A percentile compares a stretch with the other conserved stretches of the same genome.
phyloP scores from a whole-genome alignment of 495 filamentous ascomycete genomes.

The Aspergillus leporis region DNA sequence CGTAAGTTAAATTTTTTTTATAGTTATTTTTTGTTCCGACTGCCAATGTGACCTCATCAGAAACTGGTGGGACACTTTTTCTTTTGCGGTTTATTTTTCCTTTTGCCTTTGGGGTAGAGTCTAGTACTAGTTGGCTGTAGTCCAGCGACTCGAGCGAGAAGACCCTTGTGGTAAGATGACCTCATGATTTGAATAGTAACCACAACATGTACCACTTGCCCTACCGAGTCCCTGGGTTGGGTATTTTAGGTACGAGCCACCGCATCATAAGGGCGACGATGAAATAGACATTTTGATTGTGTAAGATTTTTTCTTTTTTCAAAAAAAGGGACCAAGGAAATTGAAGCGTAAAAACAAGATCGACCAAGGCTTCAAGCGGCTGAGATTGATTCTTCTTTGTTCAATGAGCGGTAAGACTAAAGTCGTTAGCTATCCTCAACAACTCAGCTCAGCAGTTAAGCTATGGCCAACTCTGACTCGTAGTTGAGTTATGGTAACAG shows the following conservation, averaged over 20 bases:
- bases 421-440: conserved; percentile 6
- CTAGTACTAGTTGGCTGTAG: conserved; percentile 1
- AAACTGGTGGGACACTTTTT: not conserved
- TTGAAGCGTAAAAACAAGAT: not conserved
- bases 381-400: not conserved
- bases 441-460: conserved; percentile 5
- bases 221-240: not conserved
- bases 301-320: too few relatives aligned
- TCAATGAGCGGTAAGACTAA: not conserved
- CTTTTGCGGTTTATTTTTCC: not conserved
- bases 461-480: conserved; percentile 1
- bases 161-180: conserved; percentile 4
- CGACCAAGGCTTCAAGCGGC: not conserved
- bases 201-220: not conserved
- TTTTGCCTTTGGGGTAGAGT: not conserved
- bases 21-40: not conserved
- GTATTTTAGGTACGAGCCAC: not conserved
- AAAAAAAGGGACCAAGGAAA: not conserved
- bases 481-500: conserved; percentile 32
- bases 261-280: not conserved
- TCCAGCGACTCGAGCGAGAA: not conserved
- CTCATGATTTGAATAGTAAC: conserved; percentile 1
- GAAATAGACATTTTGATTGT: not conserved
- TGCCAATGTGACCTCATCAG: conserved; percentile 12
- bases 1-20: not conserved